Evolutionary conservation across 805 yeast genomes (phyloP).

Genomic region (Pichia eremophila): DNA sequence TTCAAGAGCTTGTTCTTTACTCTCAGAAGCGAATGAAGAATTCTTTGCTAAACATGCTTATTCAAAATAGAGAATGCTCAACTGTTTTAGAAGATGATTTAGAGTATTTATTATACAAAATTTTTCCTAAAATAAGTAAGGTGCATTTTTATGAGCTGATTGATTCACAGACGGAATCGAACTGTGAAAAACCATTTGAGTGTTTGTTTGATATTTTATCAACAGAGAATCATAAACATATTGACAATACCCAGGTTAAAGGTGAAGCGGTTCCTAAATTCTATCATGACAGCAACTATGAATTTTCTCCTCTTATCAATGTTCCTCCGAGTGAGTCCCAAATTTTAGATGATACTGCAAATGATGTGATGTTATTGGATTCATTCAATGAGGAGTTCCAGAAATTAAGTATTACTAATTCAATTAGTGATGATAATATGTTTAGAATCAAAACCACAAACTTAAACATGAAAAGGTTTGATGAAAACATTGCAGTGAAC

Average conservation of each 20-base stretch:
- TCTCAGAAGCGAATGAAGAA: conserved; percentile 14
- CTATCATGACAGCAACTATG: conserved; percentile 32
- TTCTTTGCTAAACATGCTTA: conserved; percentile 3
- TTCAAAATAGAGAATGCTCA: conserved; percentile 16
- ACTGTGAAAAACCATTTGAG: conserved; percentile 16
- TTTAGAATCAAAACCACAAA: conserved; percentile 30
- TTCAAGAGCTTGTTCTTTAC: conserved; percentile 22
- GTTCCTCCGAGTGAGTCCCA: neutral
- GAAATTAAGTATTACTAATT: neutral
- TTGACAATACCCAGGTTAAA: neutral
- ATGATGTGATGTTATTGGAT: conserved; percentile 2
- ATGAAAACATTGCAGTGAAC: conserved; percentile 35
- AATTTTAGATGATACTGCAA: neutral
- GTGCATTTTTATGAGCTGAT: conserved; percentile 18
- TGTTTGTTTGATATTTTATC: conserved; percentile 16
- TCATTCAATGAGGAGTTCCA: conserved; percentile 3
- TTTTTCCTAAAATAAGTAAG: conserved; percentile 22
- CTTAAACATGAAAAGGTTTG: conserved; percentile 27
- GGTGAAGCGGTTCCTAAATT: neutral
- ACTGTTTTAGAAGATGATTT: conserved; percentile 13
- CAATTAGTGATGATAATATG: conserved; percentile 15
- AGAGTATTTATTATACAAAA: conserved; percentile 14
- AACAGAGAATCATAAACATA: neutral
- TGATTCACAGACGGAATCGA: conserved; percentile 10
- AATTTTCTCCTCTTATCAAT: conserved; percentile 22